Percentiles rank a stretch among this genome's conserved stretches.
These are phyloP conservation scores for Rhizopogon sp. DNA, from an alignment of 768 basidiomycete genomes.

Conservation along the genomic window DNA sequence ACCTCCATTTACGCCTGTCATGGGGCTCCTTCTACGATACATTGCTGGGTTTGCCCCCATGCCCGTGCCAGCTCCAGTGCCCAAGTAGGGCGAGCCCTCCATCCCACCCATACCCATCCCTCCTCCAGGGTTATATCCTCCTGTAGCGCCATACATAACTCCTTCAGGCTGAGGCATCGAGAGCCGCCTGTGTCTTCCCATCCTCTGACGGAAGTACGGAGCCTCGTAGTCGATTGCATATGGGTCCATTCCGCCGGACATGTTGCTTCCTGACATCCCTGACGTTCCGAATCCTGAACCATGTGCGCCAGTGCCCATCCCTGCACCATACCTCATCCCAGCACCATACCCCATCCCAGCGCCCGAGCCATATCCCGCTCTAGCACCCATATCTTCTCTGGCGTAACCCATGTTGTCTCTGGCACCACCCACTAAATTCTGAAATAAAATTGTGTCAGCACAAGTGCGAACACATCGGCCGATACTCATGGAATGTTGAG, in stretches of 20 bases:
- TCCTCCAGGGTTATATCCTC: neutral
- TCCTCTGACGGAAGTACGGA: slow-evolving; percentile 3
- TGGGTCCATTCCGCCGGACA: neutral
- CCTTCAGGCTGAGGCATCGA: neutral
- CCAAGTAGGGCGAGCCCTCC: slow-evolving; percentile 1
- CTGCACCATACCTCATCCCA: neutral
- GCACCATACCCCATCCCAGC: neutral
- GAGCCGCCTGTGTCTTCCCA: neutral
- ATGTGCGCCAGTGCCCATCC: neutral
- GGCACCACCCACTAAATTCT: neutral
- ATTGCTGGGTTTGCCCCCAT: neutral
- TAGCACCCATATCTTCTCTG: no score
- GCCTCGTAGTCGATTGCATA: slow-evolving; percentile 6
- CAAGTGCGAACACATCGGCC: neutral
- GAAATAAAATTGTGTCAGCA: neutral
- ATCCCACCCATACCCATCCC: neutral
- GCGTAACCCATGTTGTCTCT: neutral
- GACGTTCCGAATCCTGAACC: neutral
- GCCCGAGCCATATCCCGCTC: neutral
- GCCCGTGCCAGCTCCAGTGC: neutral
- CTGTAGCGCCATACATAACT: no score
- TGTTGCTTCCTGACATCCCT: neutral
- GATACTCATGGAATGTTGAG: neutral
- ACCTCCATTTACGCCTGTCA: neutral
- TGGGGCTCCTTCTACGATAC: neutral